Evolutionary conservation across 202 grass and related monocot genomes (phyloP).

Genomic region (Thinopyrum obtusiflorum): DNA sequence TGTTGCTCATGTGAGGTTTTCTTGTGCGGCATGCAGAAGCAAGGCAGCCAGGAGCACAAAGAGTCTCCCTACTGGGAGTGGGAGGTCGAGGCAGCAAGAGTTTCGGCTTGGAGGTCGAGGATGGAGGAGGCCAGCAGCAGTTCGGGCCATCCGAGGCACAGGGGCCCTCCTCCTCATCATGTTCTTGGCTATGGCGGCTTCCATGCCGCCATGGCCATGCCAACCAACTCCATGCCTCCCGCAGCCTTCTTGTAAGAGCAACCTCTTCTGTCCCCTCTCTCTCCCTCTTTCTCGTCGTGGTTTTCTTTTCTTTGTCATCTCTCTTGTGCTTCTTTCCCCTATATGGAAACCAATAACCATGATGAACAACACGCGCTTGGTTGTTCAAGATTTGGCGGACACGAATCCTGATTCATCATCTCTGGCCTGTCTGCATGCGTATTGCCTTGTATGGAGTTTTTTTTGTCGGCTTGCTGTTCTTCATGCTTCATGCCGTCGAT

Average conservation of each 20-base stretch:
- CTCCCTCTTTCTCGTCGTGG: neutral
- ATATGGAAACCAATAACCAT: neutral
- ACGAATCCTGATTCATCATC: neutral
- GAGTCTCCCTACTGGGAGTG: neutral
- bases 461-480: constrained; percentile 11
- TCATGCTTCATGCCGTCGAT: neutral
- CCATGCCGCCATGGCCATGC: constrained; percentile 39
- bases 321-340: neutral
- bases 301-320: neutral
- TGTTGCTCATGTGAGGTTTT: constrained; percentile 4
- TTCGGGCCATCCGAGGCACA: constrained; percentile 54
- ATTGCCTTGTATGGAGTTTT: neutral
- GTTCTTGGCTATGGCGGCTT: constrained; percentile 50
- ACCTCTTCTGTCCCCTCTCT: neutral
- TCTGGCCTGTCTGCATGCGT: neutral
- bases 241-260: constrained; percentile 63
- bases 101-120: neutral
- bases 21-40: neutral
- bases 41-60: neutral
- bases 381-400: neutral
- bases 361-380: neutral
- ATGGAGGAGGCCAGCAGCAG: constrained; percentile 58
- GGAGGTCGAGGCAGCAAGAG: neutral
- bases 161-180: constrained; percentile 21
- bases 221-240: constrained; percentile 42